Percentiles rank a stretch among this genome's conserved stretches.
These are phyloP conservation scores for Yamadazyma pseudoaaseri DNA, from an alignment of 1,139 yeast species.

Conservation along the genomic window DNA sequence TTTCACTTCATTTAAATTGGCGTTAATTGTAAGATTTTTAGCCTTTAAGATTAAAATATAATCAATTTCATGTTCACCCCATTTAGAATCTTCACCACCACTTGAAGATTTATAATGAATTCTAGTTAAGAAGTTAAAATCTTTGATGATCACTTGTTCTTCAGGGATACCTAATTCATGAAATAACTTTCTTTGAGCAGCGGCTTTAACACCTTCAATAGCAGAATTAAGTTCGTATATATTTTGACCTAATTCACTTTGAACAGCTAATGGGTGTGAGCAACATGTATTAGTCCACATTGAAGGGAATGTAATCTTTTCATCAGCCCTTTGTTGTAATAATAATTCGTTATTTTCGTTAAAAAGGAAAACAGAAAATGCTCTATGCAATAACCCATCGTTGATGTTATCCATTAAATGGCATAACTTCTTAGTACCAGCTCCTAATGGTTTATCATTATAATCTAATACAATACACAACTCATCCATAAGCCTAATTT, in stretches of 20 bases:
- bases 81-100: slow-evolving; percentile 59
- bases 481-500: slow-evolving; percentile 93
- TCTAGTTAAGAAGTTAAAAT: slow-evolving; percentile 83
- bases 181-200: slow-evolving; percentile 87
- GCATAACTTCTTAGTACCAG: slow-evolving; percentile 90
- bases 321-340: slow-evolving; percentile 92
- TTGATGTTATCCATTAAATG: slow-evolving; percentile 88
- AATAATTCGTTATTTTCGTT: slow-evolving; percentile 73
- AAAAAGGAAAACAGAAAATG: slow-evolving; percentile 91
- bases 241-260: slow-evolving; percentile 55
- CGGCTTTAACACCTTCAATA: slow-evolving; percentile 75
- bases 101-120: slow-evolving; percentile 88
- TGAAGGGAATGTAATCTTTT: slow-evolving; percentile 92
- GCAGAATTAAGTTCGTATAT: slow-evolving; percentile 44
- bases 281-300: slow-evolving; percentile 99
- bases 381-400: slow-evolving; percentile 86
- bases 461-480: slow-evolving; percentile 91
- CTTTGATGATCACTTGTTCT: slow-evolving; percentile 58
- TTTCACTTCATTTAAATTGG: slow-evolving; percentile 80
- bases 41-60: slow-evolving; percentile 80
- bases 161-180: slow-evolving; percentile 90
- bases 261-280: slow-evolving; percentile 90
- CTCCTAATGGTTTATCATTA: slow-evolving; percentile 84
- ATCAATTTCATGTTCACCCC: slow-evolving; percentile 99
- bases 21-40: slow-evolving; percentile 50